Evolutionary conservation across 2,329 filamentous ascomycete genomes (phyloP).

Genomic region (Paracoccidioides lutzii): DNA sequence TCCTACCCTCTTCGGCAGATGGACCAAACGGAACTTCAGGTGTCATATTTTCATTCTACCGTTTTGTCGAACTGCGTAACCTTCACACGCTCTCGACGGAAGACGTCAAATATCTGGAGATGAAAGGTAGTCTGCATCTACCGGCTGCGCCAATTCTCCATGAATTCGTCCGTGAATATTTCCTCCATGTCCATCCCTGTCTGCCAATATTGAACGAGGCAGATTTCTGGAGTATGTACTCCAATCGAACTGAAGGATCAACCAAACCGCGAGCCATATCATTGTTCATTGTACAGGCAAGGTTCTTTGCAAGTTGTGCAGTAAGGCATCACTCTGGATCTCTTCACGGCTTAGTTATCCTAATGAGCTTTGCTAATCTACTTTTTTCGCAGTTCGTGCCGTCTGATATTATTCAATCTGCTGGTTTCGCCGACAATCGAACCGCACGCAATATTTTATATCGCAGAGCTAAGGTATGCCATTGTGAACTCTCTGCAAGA

Average conservation of each 20-base stretch:
- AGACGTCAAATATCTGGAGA: conserved; percentile 37
- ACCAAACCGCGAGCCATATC: conserved; percentile 13
- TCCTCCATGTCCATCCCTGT: conserved; percentile 20
- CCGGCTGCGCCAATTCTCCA: conserved; percentile 32
- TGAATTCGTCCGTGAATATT: conserved; percentile 34
- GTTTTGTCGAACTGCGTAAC: conserved; percentile 14
- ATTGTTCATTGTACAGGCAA: conserved; percentile 21
- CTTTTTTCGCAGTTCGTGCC: conserved; percentile 32
- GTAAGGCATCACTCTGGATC: conserved; percentile 26
- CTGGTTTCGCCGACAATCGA: conserved; percentile 33
- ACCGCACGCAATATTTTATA: conserved; percentile 36
- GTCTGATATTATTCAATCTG: conserved; percentile 30
- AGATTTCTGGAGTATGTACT: conserved; percentile 30
- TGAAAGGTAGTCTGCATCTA: conserved; percentile 36
- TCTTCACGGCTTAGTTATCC: background rate
- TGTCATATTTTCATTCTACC: conserved; percentile 21
- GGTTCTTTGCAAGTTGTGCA: conserved; percentile 20
- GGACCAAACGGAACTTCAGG: conserved; percentile 25
- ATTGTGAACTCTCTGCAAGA: background rate
- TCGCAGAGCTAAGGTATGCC: conserved; percentile 28
- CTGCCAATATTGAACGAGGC: conserved; percentile 28
- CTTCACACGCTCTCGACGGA: conserved; percentile 21
- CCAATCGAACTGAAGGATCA: conserved; percentile 1
- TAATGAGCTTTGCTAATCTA: conserved; percentile 9
- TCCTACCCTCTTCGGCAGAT: background rate